Evolutionary conservation across 2,329 filamentous ascomycete genomes (phyloP).

Genomic region (Penicillium concentricum): DNA sequence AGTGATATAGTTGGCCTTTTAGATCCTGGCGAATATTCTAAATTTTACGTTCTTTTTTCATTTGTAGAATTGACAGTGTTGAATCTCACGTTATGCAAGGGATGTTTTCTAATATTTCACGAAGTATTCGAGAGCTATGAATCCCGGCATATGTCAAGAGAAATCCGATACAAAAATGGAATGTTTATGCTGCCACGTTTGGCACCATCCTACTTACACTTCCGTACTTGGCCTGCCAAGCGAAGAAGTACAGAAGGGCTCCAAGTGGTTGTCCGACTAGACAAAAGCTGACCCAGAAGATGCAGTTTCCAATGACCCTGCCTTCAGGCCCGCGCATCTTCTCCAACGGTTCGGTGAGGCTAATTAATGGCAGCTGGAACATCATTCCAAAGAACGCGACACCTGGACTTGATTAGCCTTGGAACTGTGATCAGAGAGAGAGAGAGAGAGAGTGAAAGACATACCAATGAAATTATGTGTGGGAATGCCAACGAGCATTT

Average conservation of each 20-base stretch:
- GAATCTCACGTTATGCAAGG: background rate
- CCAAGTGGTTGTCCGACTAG: slow-evolving; percentile 92
- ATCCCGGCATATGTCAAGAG: background rate
- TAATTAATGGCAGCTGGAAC: slow-evolving; percentile 84
- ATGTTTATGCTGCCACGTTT: background rate
- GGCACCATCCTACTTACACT: slow-evolving; percentile 58
- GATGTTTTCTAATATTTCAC: background rate
- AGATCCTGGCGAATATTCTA: background rate
- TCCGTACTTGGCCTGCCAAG: slow-evolving; percentile 97
- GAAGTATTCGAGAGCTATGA: background rate
- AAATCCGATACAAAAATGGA: background rate
- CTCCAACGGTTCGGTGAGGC: slow-evolving; percentile 73
- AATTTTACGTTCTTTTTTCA: no score
- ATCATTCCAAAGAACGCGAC: slow-evolving; percentile 95
- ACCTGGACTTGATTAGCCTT: slow-evolving; percentile 49
- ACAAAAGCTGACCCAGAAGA: slow-evolving; percentile 97
- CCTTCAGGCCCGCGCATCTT: slow-evolving; percentile 74
- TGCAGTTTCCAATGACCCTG: slow-evolving; percentile 81
- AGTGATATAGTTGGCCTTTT: background rate
- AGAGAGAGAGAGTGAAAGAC: slow-evolving; percentile 20
- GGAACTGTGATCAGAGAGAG: background rate
- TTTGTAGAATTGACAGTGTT: background rate
- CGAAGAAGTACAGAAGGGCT: slow-evolving; percentile 92
- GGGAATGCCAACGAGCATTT: slow-evolving; percentile 87
- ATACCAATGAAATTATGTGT: slow-evolving; percentile 89